These are phyloP conservation scores for Nicotiana sylvestris DNA, from an alignment of 257 asterid species.

Conservation along the genomic window DNA sequence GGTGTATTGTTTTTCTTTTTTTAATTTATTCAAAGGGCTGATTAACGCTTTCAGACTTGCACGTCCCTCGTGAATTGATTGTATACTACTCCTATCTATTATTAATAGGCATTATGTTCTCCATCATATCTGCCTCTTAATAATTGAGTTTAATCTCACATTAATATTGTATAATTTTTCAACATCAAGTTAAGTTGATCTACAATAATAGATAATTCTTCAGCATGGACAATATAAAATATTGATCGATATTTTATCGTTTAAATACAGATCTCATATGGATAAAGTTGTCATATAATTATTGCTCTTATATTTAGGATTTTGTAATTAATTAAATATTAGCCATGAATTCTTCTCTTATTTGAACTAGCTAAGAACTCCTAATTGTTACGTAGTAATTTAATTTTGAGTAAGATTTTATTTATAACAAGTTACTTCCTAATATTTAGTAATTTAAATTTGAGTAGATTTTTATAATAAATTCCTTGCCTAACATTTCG, in stretches of 20 bases:
- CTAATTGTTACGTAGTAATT: too few species aligned
- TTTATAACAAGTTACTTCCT: not conserved
- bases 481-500: not conserved
- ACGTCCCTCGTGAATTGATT: not conserved
- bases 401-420: not conserved
- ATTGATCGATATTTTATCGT: too few species aligned
- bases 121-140: not conserved
- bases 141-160: not conserved
- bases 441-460: not conserved
- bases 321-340: too few species aligned
- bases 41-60: not conserved
- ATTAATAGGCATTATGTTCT: not conserved
- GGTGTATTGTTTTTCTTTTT: not conserved
- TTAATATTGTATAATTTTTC: not conserved
- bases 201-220: too few species aligned
- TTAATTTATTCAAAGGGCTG: not conserved
- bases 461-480: not conserved
- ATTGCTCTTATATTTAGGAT: too few species aligned
- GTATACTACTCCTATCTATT: not conserved
- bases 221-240: too few species aligned
- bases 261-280: too few species aligned
- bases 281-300: too few species aligned
- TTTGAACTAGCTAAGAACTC: too few species aligned
- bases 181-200: too few species aligned
- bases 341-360: too few species aligned